Evolutionary conservation across 2,329 filamentous ascomycete genomes (phyloP).

Genomic region (Ophiostoma sp.): DNA sequence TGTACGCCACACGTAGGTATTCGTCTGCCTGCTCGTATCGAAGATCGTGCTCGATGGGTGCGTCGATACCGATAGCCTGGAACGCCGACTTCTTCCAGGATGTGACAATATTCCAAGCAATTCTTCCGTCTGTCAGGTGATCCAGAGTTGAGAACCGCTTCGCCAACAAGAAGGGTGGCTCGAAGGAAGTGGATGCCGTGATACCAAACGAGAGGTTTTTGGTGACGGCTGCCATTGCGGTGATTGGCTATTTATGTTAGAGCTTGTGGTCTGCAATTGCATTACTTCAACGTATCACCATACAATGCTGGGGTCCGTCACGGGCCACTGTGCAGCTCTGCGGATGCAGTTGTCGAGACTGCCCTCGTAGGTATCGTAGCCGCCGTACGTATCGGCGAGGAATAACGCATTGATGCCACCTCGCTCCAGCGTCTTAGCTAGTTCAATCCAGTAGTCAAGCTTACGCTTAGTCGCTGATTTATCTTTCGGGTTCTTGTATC

Average conservation of each 20-base stretch:
- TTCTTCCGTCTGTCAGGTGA: constrained; percentile 25
- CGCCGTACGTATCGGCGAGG: constrained; percentile 59
- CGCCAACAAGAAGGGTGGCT: constrained; percentile 23
- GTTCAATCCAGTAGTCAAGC: constrained; percentile 24
- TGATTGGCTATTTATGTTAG: constrained; percentile 20
- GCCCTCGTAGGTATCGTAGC: constrained; percentile 57
- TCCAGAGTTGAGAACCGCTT: constrained; percentile 26
- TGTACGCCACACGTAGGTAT: constrained; percentile 27
- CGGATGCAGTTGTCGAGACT: constrained; percentile 57
- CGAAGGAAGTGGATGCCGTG: constrained; percentile 23
- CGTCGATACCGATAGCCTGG: constrained; percentile 24
- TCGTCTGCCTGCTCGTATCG: constrained; percentile 28
- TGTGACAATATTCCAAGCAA: constrained; percentile 29
- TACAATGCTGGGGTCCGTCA: constrained; percentile 58
- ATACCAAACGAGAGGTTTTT: constrained; percentile 26
- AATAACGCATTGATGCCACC: constrained; percentile 23
- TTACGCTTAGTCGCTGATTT: constrained; percentile 21
- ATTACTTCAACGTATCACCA: no score
- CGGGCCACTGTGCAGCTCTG: constrained; percentile 58
- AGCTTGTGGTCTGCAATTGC: no score
- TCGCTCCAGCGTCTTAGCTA: constrained; percentile 23
- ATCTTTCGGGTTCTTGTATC: constrained; percentile 28
- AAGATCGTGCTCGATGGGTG: constrained; percentile 26
- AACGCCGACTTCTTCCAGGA: constrained; percentile 25
- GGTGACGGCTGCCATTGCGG: constrained; percentile 27